Conservation (phyloP, 257 asterid species). For the Solanum chmielewskii region DNA sequence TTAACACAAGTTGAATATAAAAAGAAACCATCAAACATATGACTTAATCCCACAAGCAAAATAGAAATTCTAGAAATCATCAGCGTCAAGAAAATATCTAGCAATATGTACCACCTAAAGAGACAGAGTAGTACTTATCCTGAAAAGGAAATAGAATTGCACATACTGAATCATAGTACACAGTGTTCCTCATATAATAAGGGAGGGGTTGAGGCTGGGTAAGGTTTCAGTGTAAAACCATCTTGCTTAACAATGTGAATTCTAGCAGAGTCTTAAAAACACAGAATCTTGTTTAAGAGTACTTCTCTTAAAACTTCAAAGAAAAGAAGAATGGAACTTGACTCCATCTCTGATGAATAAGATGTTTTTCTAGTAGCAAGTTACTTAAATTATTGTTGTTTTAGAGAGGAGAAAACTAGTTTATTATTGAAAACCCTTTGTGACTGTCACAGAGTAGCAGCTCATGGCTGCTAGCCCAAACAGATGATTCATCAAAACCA, state of each 20-base stretch:
- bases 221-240: neutral
- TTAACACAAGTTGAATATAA: neutral
- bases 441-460: neutral
- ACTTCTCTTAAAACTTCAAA: neutral
- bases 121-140: neutral
- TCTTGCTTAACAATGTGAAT: neutral
- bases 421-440: neutral
- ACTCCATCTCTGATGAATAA: neutral
- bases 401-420: neutral
- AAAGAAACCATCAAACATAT: neutral
- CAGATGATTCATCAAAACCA: neutral
- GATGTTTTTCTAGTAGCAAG: neutral
- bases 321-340: neutral
- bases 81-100: neutral
- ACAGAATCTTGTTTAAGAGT: neutral
- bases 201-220: neutral
- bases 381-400: neutral
- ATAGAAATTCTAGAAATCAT: neutral
- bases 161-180: neutral
- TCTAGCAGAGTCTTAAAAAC: neutral
- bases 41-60: neutral
- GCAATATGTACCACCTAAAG: neutral
- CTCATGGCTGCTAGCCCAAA: neutral
- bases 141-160: neutral
- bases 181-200: neutral